Evolutionary conservation across 768 basidiomycete species (phyloP), one percentile per base, ranked within the genome.

Genomic region (Dictyophora rubrovolvata): DNA sequence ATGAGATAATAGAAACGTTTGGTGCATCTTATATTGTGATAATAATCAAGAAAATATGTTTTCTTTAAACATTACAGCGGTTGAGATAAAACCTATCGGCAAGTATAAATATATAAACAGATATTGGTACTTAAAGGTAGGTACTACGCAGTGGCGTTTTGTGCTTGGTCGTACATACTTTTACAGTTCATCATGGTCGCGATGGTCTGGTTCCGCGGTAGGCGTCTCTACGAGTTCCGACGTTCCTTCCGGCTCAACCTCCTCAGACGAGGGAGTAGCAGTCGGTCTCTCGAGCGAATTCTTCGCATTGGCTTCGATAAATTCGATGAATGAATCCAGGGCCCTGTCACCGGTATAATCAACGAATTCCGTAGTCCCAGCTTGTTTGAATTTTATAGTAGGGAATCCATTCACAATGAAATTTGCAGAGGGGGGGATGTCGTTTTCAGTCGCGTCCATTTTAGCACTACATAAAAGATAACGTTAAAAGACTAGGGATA

Each of bases 361-460:
- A 55, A 94, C 74, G 76, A 94, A 99, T 54, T 91, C 85, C 56
- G 77, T 75, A 20, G 81, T 74, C 50, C 95, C 95, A 14, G 96
- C 95, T 5, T 85, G 79, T 76, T 93, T 94, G 81, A 99, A 95
- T 71, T 98, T 98, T 68, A 98, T 69, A 5, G 96, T 98, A 8
- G 96, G 95, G 87, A 92, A 93, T 46, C 92, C 90, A 57, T 76
- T 67, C 60, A 98, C 73, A 55, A 85, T 83, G 90, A 99, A 98
- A 34, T 86, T 83, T 60, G 86, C 82, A n/a, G 81, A 81, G 18
- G 85, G 77, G 51, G 96, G 95, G 16, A 99, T 79, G 70, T 99
- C 96, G 70, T 99, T 99, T 73, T 96, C 93, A 60, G 86, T 86
- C 1, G 93, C 91, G 64, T 99, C 96, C 76, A 98, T 85, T 75